Base-by-base conservation (phyloP, 2,329 filamentous ascomycete species). In the Beauveria rudraprayagi region DNA sequence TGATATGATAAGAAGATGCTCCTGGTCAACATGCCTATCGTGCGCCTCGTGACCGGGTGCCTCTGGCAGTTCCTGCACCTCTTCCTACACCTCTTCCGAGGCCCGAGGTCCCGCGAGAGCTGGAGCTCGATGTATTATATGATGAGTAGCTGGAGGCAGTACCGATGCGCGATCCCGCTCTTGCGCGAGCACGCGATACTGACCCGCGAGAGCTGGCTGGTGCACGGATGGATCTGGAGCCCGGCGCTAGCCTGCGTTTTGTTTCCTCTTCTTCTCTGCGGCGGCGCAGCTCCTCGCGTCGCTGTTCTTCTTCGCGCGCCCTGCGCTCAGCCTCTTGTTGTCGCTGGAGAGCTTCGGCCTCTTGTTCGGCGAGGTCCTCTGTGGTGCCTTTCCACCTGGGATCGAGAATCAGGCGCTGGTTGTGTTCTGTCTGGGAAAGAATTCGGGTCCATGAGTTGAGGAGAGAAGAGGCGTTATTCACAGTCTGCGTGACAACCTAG, bases 391-490 rank as follows among this genome's bases (percentile, higher is more conserved):
- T 88, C 92, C 93, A 99, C 62, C 85, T 80, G 2, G 91, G 90
- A 70, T 96, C 89, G 51, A 97, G 81, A 50, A 99, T 88, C 56
- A 99, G 79, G 26, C 94, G 87, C 73, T 97, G 92, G 71, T 96
- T 97, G 75, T 99, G 94, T 75, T 99, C 94, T 5, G 94, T 97
- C 74, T 99, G 94, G 7, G 91, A 94, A 14, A 99, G 83, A 66
- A 99, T 97, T 57, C 92, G 87, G 9, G 92, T 96, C 93, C 93
- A 99, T 17, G 92, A 96, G 68, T 95, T 92, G 37, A 99, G 85
- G 16, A 99, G 83, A 1, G 89, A 90, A 16, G 92, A 95, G 3
- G 94, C 92, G 60, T 92, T 93, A 66, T 83, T 83, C 47, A 97
- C 92, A 3, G 94, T 97, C 64, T 83, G 83, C 59, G 89, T 89